These are phyloP conservation scores for Mycena latifolia DNA, from an alignment of 768 basidiomycete genomes.

Conservation along the genomic window DNA sequence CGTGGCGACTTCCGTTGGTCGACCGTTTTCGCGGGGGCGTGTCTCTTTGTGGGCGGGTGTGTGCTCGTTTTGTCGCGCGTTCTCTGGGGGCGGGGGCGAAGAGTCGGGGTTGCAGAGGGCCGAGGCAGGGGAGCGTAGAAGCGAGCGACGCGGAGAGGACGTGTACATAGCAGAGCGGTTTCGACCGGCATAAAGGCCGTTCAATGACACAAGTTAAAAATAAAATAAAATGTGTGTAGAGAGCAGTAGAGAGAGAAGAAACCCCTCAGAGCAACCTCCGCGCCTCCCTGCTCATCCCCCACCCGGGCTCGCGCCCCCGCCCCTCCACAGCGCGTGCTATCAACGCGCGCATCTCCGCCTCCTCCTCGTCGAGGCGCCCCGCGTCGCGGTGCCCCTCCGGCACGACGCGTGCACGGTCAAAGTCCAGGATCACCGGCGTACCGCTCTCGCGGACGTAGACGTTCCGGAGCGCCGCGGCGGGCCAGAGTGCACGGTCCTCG, in stretches of 20 bases:
- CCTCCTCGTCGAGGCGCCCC: conserved; percentile 7
- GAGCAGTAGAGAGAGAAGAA: too few relatives aligned
- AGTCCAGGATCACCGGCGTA: conserved; percentile 22
- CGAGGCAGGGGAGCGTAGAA: too few relatives aligned
- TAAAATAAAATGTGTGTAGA: too few relatives aligned
- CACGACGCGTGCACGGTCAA: conserved; percentile 18
- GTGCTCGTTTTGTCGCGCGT: conserved; percentile 19
- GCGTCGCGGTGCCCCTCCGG: background rate
- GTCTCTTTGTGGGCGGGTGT: conserved; percentile 13
- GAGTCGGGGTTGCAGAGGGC: too few relatives aligned
- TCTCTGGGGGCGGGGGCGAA: background rate
- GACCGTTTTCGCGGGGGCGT: conserved; percentile 25
- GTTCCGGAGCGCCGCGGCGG: conserved; percentile 16
- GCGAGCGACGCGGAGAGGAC: too few relatives aligned
- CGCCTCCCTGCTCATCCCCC: conserved; percentile 20
- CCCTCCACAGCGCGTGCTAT: conserved; percentile 7
- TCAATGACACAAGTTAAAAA: too few relatives aligned
- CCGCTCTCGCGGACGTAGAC: conserved; percentile 9
- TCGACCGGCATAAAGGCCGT: too few relatives aligned
- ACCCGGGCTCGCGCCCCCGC: conserved; percentile 17
- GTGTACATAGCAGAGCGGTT: too few relatives aligned
- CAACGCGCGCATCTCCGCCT: conserved; percentile 4
- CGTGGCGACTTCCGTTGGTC: conserved; percentile 27
- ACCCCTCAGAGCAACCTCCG: conserved; percentile 12
- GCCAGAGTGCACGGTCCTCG: conserved; percentile 16